Conservation (phyloP, 2,329 filamentous ascomycete species). For the Fusarium guadeloupense region DNA sequence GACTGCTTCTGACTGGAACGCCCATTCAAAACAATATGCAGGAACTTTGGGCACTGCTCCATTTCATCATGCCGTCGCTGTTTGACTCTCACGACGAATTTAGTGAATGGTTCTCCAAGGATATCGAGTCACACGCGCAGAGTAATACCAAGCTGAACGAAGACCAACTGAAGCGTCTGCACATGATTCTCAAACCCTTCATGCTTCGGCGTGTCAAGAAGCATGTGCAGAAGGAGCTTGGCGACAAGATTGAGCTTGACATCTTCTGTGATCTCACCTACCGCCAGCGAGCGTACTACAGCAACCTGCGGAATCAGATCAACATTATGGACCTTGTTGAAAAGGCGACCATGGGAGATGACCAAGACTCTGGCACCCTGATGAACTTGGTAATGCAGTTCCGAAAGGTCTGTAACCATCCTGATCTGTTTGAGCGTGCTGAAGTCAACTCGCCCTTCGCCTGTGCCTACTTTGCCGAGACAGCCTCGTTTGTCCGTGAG, state of each 20-base stretch:
- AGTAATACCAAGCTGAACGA: conserved; percentile 99
- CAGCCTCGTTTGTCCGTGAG: conserved; percentile 92
- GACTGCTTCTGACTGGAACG: conserved; percentile 91
- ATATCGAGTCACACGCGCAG: conserved; percentile 97
- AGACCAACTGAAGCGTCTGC: conserved; percentile 93
- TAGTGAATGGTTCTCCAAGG: conserved; percentile 93
- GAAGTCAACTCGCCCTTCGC: conserved; percentile 89
- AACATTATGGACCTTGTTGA: conserved; percentile 99
- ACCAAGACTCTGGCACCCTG: conserved; percentile 91
- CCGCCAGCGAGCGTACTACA: conserved; percentile 92
- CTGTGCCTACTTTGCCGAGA: conserved; percentile 89
- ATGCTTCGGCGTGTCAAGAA: conserved; percentile 99
- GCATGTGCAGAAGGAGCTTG: conserved; percentile 97
- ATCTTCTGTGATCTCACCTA: conserved; percentile 98
- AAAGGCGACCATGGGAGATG: conserved; percentile 92
- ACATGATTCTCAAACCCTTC: conserved; percentile 99
- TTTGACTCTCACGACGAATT: conserved; percentile 96
- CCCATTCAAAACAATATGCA: conserved; percentile 99
- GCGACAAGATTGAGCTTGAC: conserved; percentile 97
- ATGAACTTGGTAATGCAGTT: conserved; percentile 99
- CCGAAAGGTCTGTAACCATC: conserved; percentile 98
- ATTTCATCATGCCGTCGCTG: conserved; percentile 99
- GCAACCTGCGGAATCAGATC: conserved; percentile 93
- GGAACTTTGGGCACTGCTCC: conserved; percentile 94
- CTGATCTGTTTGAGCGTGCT: conserved; percentile 93